Evolutionary conservation across 2,329 filamentous ascomycete species (phyloP).

Genomic region (Exophiala dermatitidis): DNA sequence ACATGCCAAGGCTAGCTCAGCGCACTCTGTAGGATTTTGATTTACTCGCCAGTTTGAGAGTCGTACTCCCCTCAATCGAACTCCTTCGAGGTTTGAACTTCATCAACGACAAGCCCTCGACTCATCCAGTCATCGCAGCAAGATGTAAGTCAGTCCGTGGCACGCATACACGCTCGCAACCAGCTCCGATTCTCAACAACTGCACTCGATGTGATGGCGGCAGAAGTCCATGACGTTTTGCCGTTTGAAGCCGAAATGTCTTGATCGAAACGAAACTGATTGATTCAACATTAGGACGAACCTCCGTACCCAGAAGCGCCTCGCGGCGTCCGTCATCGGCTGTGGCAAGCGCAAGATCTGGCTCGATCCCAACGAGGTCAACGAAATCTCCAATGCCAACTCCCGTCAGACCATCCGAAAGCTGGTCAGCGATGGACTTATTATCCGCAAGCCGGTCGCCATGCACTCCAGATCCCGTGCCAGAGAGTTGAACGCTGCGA

Average conservation of each 20-base stretch:
- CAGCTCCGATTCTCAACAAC: background rate
- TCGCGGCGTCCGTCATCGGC: conserved; percentile 96
- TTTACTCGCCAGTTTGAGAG: no score
- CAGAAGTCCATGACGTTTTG: conserved; percentile 1
- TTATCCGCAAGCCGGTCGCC: conserved; percentile 99
- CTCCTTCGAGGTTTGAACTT: background rate
- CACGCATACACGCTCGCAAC: background rate
- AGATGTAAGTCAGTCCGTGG: conserved; percentile 19
- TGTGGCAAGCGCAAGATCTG: conserved; percentile 99
- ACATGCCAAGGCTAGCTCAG: background rate
- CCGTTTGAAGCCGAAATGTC: background rate
- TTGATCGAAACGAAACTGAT: background rate
- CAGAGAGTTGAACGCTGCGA: conserved; percentile 87
- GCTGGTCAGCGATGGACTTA: conserved; percentile 98
- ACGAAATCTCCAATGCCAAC: conserved; percentile 99
- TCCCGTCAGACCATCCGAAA: conserved; percentile 99
- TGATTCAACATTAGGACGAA: conserved; percentile 69
- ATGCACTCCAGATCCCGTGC: conserved; percentile 98
- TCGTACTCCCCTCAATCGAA: background rate
- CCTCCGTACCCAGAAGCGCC: conserved; percentile 99
- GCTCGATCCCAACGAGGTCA: conserved; percentile 99
- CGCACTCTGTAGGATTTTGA: background rate
- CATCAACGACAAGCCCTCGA: conserved; percentile 7
- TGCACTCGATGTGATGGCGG: background rate
- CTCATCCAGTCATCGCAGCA: conserved; percentile 16